Evolutionary conservation across 192 early-diverging fungal species (phyloP), one percentile per base, ranked within the genome.

Genomic region (Coemansia sp.): DNA sequence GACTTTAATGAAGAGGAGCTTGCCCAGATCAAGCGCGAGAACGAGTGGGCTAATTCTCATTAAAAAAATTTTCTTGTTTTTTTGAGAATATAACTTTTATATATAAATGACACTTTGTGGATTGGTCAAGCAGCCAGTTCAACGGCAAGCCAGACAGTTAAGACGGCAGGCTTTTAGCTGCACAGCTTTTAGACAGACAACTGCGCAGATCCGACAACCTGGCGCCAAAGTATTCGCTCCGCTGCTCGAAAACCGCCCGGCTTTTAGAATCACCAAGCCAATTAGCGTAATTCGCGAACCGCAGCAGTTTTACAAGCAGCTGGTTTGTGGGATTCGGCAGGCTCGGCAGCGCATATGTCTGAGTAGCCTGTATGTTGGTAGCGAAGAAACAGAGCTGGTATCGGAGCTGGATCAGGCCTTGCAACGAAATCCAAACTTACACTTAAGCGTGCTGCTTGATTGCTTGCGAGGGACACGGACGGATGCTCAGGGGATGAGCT

Each of bases 1-100:
- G 97, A 99, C 70, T 97, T 99, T 82, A 93, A 91, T 9, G 86
- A 87, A 8, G 97, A 97, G 70, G 94, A 99, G 78, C 90, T 91
- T 73, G 94, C 89, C 50, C 94, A 97, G 82, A 89, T 90, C 58
- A 77, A 78, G 50, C 84, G 80, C 59, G 91, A 93, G 68, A 93
- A 93, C 80, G 84, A 87, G 66, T 87, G 85, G 85, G 83, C 83
- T 54, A 82, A 83, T 0, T n/a, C 3, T 14, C 16, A 15, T 8
- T n/a, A 44, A 18, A 19, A 44, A 1, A 12, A 43, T 43, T 14
- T 19, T 19, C 43, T 20, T 10, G 16, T 26, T 26, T 26, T 26
- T 26, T 26, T 26, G 23, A 26, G 4, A 26, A 26, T 26, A 26
- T 4, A 26, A n/a, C n/a, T n/a, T n/a, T n/a, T n/a, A n/a, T n/a